Evolutionary conservation across 2,329 filamentous ascomycete species (phyloP).

Genomic region (Cercospora brassicicola): DNA sequence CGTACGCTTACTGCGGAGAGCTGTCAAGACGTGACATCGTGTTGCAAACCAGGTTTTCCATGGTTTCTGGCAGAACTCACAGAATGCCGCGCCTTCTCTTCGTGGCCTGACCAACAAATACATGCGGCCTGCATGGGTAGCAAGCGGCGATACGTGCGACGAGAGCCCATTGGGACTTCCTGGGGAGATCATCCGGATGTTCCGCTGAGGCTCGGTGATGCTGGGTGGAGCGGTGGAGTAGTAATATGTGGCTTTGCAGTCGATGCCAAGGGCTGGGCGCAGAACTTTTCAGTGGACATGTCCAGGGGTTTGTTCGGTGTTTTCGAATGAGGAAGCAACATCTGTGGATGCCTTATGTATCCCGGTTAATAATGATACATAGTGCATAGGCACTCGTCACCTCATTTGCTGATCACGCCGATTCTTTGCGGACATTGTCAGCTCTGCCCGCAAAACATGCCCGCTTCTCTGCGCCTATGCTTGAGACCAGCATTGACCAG

Average conservation of each 20-base stretch:
- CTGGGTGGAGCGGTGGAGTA: not conserved
- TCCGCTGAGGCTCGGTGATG: not conserved
- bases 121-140: not conserved
- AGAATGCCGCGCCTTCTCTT: not conserved
- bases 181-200: not conserved
- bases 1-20: not conserved
- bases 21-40: not conserved
- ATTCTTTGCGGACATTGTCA: not conserved
- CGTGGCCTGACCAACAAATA: not conserved
- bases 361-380: conserved; percentile 1
- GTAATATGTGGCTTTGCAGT: conserved; percentile 54
- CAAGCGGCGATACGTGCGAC: not conserved
- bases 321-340: not conserved
- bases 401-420: not conserved
- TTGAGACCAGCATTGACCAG: conserved; percentile 6
- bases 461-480: not conserved
- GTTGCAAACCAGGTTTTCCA: not conserved
- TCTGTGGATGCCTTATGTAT: conserved; percentile 4
- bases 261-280: conserved; percentile 59
- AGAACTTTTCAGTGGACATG: conserved; percentile 44
- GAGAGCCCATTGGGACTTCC: not conserved
- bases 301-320: not conserved
- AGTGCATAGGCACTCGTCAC: conserved; percentile 8
- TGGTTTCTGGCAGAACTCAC: not conserved
- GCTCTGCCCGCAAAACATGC: not conserved